Base-by-base conservation (phyloP, 2,329 filamentous ascomycete species). In the Botrytis deweyae region DNA sequence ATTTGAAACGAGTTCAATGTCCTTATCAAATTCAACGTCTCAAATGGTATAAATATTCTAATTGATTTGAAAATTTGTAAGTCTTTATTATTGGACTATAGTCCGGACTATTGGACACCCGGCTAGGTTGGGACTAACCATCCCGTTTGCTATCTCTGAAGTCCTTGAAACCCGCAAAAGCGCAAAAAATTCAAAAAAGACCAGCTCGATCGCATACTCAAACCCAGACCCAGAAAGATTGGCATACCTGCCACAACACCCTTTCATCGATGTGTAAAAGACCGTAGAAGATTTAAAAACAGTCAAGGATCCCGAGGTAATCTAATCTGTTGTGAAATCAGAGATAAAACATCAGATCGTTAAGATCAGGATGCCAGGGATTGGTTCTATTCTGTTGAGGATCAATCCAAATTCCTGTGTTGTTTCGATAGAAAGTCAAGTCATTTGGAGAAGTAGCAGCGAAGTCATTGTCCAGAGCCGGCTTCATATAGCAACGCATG, bases 401-500 rank as follows among this genome's bases (percentile, higher is more conserved):
- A n/a, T 7, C 22, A 67, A 10, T 44, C 55, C 68, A 49, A 18
- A 38, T 46, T 1, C 16, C 1, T 5, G 8, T 1, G 12, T 44
- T n/a, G 0, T 2, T 20, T 59, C 40, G 52, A 46, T 70, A 70
- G 6, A 25, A 33, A 20, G 49, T 9, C 20, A 70, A 3, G 2
- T 14, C 3, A 22, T 25, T 22, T 20, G 33, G 22, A 18, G 22
- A 44, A 7, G 52, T 55, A 14, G 29, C 14, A 70, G 58, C 12
- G 29, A 16, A 59, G 10, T 5, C 16, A 22, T n/a, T 18, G 6
- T 76, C 66, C 14, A 74, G 49, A 7, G 61, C 55, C 14, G 58
- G 75, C 8, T 62, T 87, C 12, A 95, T 86, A 80, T 96, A 95
- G 18, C 87, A 86, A 0, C 93, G 86, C 0, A 92, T 91, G 4